Conservation (phyloP, 108 stramenopile genomes). For the Schizochytrium sp. region DNA sequence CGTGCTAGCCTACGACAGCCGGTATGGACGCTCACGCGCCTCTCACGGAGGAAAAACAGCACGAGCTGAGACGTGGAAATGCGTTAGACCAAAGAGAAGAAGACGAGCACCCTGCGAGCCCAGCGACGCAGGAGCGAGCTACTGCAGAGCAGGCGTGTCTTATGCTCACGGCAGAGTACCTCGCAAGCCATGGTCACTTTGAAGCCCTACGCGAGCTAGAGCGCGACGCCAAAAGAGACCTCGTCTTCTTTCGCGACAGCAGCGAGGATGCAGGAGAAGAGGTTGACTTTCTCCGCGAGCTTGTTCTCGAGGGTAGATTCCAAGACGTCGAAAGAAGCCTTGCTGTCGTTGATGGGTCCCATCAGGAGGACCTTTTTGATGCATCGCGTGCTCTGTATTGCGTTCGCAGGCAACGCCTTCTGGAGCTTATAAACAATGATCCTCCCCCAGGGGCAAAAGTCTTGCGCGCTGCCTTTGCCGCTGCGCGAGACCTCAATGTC, state of each 20-base stretch:
- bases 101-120: no score
- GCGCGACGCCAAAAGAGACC: neutral
- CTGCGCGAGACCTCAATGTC: neutral
- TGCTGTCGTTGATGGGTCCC: neutral
- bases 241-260: neutral
- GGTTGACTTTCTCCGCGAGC: neutral
- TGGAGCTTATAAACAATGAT: neutral
- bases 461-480: neutral
- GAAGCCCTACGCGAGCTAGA: neutral
- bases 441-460: neutral
- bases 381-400: neutral
- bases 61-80: no score
- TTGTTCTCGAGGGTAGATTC: neutral
- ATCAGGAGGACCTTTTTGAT: neutral
- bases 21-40: no score
- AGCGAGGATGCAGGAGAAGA: neutral
- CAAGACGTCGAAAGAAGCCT: neutral
- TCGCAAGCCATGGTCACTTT: neutral
- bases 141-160: neutral
- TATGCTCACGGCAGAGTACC: neutral
- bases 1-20: no score
- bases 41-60: no score
- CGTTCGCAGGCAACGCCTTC: neutral
- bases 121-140: no score
- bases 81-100: no score